Percentiles rank a stretch among this genome's conserved stretches.
phyloP scores from a whole-genome alignment of 2,329 filamentous ascomycete species.

The Neurospora sp. region DNA sequence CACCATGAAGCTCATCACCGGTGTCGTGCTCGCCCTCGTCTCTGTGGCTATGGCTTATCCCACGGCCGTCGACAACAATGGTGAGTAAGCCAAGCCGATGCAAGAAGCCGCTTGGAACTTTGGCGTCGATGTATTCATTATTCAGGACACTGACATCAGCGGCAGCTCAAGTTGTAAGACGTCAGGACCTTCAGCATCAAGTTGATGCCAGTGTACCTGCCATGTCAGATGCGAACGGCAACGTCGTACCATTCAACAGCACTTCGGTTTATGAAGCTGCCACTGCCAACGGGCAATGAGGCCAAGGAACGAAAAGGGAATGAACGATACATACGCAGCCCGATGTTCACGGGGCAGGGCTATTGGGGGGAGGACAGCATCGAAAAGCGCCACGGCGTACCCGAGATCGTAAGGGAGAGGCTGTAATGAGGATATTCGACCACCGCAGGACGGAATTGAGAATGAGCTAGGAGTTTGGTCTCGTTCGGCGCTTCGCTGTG shows the following conservation, averaged over 20 bases:
- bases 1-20: constrained; percentile 44
- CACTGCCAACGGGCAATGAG: constrained; percentile 27
- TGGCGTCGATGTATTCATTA: not conserved
- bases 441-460: not conserved
- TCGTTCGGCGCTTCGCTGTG: not conserved
- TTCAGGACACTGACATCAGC: constrained; percentile 1
- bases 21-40: constrained; percentile 37
- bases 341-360: not conserved
- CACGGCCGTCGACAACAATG: constrained; percentile 12
- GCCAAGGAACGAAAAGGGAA: not conserved
- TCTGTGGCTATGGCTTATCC: constrained; percentile 34
- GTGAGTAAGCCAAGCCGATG: constrained; percentile 13
- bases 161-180: constrained; percentile 23
- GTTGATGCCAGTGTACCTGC: constrained; percentile 29
- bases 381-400: not conserved
- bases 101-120: not conserved
- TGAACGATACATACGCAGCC: not conserved
- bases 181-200: constrained; percentile 19
- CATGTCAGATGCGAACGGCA: constrained; percentile 37
- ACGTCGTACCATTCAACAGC: constrained; percentile 35
- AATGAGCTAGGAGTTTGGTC: not conserved
- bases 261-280: constrained; percentile 32
- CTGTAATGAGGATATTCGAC: not conserved
- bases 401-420: not conserved
- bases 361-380: not conserved